Evolutionary conservation across 768 basidiomycete genomes (phyloP).

Genomic region (Mycena venus): DNA sequence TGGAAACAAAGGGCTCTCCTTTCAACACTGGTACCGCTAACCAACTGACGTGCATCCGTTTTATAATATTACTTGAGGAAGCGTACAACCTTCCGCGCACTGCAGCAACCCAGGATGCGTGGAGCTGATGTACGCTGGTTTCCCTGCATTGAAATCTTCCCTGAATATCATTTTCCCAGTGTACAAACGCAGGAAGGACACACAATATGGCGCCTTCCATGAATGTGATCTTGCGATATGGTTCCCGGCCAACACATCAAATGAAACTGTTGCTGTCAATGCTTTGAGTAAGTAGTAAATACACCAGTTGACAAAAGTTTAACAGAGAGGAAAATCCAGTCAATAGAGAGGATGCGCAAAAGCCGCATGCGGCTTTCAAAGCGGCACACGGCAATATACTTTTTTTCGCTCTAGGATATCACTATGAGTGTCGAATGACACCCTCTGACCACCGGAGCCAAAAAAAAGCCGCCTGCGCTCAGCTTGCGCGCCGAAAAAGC

Average conservation of each 20-base stretch:
- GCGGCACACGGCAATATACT: no score
- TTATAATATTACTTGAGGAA: background rate
- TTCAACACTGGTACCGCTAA: conserved; percentile 24
- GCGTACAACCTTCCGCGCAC: conserved; percentile 13
- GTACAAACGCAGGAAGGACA: conserved; percentile 45
- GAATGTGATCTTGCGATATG: conserved; percentile 28
- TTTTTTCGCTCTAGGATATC: no score
- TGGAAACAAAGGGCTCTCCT: conserved; percentile 19
- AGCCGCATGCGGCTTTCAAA: no score
- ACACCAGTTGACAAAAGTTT: no score
- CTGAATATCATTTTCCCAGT: conserved; percentile 39
- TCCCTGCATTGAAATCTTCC: background rate
- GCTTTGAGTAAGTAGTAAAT: background rate
- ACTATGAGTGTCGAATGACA: no score
- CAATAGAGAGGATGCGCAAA: no score
- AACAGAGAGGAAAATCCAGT: no score
- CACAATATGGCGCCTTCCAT: conserved; percentile 43
- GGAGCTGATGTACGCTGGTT: conserved; percentile 47
- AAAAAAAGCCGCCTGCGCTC: no score
- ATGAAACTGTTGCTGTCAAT: background rate
- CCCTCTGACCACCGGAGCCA: no score
- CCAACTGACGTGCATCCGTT: conserved; percentile 6
- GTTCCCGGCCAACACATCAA: conserved; percentile 8
- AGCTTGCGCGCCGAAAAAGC: no score
- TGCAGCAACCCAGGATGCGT: conserved; percentile 46